A percentile compares a stretch with the other conserved stretches of the same genome.
These are phyloP conservation scores for Paracoccidioides brasiliensis DNA, from an alignment of 2,329 filamentous ascomycete species.

Conservation along the genomic window DNA sequence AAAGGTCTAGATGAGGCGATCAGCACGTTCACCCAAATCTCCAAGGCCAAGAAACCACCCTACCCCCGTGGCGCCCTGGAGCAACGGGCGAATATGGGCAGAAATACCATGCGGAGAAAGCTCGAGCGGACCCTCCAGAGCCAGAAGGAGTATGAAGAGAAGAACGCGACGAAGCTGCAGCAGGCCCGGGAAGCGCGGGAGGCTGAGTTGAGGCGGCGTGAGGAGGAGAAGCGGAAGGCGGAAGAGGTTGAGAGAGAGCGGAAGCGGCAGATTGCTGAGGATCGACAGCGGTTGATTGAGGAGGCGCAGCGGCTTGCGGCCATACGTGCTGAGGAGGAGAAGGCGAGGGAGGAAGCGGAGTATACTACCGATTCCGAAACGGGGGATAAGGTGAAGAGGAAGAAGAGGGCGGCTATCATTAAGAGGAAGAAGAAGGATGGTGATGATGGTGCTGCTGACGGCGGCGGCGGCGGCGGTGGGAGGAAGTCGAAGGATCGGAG, in stretches of 20 bases:
- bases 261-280: constrained; percentile 70
- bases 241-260: constrained; percentile 59
- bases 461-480: constrained; percentile 10
- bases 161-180: constrained; percentile 76
- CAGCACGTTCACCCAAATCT: constrained; percentile 48
- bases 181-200: constrained; percentile 70
- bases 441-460: constrained; percentile 27
- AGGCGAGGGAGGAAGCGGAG: constrained; percentile 57
- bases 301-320: constrained; percentile 61
- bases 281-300: constrained; percentile 68
- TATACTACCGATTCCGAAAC: constrained; percentile 71
- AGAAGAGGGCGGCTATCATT: constrained; percentile 43
- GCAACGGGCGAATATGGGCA: constrained; percentile 92
- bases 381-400: constrained; percentile 66
- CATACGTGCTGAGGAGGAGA: constrained; percentile 57
- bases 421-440: constrained; percentile 51
- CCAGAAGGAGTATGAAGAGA: constrained; percentile 84
- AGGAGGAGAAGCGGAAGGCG: constrained; percentile 59
- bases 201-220: constrained; percentile 61
- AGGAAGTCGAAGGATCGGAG: constrained; percentile 22
- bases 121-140: constrained; percentile 71
- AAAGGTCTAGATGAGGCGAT: constrained; percentile 78
- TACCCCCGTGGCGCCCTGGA: constrained; percentile 87
- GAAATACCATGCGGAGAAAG: constrained; percentile 87
- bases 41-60: constrained; percentile 54